phyloP scores from a whole-genome alignment of 2,329 filamentous ascomycete genomes.

The Beauveria australis region DNA sequence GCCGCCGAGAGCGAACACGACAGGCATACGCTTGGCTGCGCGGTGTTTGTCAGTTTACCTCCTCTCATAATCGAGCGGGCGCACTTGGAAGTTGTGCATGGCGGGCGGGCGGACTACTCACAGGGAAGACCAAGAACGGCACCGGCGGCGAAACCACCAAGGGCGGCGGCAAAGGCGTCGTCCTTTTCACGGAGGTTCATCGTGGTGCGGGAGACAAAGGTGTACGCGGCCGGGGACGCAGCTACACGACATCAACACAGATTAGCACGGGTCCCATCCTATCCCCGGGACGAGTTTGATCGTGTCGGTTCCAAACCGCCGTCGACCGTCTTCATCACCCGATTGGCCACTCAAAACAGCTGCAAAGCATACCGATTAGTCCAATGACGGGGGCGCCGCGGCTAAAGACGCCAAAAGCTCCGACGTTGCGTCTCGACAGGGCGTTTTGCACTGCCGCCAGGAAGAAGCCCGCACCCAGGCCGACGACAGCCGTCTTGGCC shows the following conservation, averaged over 20 bases:
- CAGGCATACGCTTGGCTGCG: constrained; percentile 49
- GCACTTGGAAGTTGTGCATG: neutral
- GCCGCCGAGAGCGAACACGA: constrained; percentile 59
- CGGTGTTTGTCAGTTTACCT: neutral
- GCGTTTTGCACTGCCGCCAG: constrained; percentile 79
- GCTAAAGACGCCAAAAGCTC: constrained; percentile 72
- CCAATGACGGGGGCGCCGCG: constrained; percentile 67
- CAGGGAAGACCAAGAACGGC: constrained; percentile 63
- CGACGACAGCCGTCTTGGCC: constrained; percentile 55
- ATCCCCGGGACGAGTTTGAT: neutral
- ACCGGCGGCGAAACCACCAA: constrained; percentile 72
- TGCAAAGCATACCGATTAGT: constrained; percentile 25
- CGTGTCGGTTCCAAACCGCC: neutral
- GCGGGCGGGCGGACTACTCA: constrained; percentile 34
- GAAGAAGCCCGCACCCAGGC: constrained; percentile 60
- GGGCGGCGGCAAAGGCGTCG: constrained; percentile 64
- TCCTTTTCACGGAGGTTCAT: constrained; percentile 83
- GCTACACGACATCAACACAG: constrained; percentile 36
- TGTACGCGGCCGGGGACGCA: constrained; percentile 58
- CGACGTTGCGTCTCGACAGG: constrained; percentile 72
- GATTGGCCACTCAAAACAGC: neutral
- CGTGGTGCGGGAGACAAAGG: constrained; percentile 66
- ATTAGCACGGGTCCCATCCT: constrained; percentile 12
- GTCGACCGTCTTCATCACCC: constrained; percentile 8
- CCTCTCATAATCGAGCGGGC: neutral